Evolutionary conservation across 441 rosid genomes (phyloP).

Genomic region (Corymbia citriodora): DNA sequence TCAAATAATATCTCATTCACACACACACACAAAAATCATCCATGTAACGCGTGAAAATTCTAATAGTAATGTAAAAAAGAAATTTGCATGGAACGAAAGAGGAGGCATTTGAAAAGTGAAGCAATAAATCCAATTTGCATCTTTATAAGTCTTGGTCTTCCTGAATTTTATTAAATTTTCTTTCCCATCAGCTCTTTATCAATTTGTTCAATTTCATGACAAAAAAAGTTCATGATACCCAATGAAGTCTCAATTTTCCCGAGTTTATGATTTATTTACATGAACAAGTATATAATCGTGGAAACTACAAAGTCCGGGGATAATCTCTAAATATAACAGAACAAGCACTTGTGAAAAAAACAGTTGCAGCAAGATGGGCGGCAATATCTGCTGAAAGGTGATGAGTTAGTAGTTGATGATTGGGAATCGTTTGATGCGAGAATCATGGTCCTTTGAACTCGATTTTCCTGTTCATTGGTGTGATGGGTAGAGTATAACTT

Average conservation of each 20-base stretch:
- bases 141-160: background rate
- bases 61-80: no score
- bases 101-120: no score
- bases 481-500: background rate
- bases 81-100: no score
- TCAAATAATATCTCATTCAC: background rate
- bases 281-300: no score
- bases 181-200: background rate
- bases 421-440: background rate
- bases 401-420: background rate
- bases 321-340: no score
- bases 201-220: background rate
- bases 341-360: no score
- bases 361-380: background rate
- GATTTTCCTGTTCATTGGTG: background rate
- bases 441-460: background rate
- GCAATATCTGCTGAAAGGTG: background rate
- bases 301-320: no score
- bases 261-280: background rate
- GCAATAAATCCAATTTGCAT: no score
- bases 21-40: no score
- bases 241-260: fast-evolving
- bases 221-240: background rate
- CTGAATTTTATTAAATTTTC: background rate
- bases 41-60: no score